Evolutionary conservation across 148 eudicot species (phyloP).

Genomic region (Fagopyrum esculentum): DNA sequence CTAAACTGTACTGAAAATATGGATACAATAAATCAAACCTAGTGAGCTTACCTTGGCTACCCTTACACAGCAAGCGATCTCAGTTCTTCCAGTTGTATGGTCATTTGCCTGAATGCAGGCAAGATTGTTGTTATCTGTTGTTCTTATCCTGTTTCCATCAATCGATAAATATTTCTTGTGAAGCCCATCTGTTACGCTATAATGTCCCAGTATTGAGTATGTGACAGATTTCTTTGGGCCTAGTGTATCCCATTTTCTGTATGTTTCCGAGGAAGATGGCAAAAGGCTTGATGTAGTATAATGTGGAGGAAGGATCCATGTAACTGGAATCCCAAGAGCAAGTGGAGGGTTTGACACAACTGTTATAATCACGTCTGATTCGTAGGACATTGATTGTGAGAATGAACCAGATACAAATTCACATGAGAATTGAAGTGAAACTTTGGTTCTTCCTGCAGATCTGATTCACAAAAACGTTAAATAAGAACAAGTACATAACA

Average conservation of each 20-base stretch:
- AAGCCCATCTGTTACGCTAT: conserved; percentile 33
- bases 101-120: conserved; percentile 80
- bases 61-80: conserved; percentile 76
- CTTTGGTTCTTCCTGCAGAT: conserved; percentile 59
- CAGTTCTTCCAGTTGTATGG: conserved; percentile 56
- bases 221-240: conserved; percentile 39
- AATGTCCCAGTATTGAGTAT: conserved; percentile 55
- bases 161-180: conserved; percentile 36
- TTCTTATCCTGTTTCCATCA: conserved; percentile 55
- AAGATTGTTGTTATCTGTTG: conserved; percentile 44
- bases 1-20: background rate
- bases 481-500: background rate
- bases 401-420: conserved; percentile 45
- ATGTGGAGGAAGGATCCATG: conserved; percentile 91
- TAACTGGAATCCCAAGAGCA: conserved; percentile 72
- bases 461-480: conserved; percentile 20
- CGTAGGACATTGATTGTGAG: conserved; percentile 44
- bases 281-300: conserved; percentile 66
- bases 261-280: conserved; percentile 40
- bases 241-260: conserved; percentile 33
- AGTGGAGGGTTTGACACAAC: conserved; percentile 86
- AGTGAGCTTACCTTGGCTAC: conserved; percentile 56
- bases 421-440: conserved; percentile 69
- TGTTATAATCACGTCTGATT: conserved; percentile 44
- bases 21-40: background rate